Conservation (phyloP, 2,329 filamentous ascomycete species). For the Aureobasidium pullulans region DNA sequence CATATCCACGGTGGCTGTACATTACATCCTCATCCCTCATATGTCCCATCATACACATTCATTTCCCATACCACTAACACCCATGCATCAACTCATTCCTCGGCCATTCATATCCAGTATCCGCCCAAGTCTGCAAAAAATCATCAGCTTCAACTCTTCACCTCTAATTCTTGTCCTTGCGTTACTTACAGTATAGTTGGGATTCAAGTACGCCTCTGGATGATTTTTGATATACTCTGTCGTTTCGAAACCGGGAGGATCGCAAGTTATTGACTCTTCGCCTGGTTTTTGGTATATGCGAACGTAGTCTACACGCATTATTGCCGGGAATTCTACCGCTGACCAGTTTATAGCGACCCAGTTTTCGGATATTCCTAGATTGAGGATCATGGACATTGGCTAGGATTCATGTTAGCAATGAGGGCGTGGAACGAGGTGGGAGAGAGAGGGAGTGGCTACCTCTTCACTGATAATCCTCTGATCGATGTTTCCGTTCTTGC, state of each 20-base stretch:
- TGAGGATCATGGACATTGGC: slow-evolving; percentile 48
- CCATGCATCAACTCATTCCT: slow-evolving; percentile 38
- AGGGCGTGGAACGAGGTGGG: too few species aligned
- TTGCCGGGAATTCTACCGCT: slow-evolving; percentile 41
- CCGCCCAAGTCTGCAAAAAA: slow-evolving; percentile 13
- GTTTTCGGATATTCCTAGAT: slow-evolving; percentile 44
- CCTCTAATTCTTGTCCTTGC: neutral
- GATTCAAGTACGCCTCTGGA: slow-evolving; percentile 41
- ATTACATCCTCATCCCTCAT: too few species aligned
- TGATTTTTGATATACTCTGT: slow-evolving; percentile 45
- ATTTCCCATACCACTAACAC: slow-evolving; percentile 20
- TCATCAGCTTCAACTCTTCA: too few species aligned
- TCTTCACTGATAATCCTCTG: slow-evolving; percentile 44
- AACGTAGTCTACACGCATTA: slow-evolving; percentile 50
- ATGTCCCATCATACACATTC: too few species aligned
- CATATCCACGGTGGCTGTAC: too few species aligned
- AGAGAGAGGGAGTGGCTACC: neutral
- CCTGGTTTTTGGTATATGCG: slow-evolving; percentile 47
- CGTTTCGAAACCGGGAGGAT: slow-evolving; percentile 47
- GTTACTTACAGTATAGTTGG: slow-evolving; percentile 42
- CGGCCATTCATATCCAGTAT: slow-evolving; percentile 32
- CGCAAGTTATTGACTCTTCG: slow-evolving; percentile 44
- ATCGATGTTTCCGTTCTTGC: slow-evolving; percentile 47
- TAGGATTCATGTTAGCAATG: neutral
- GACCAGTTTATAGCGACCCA: slow-evolving; percentile 34